Evolutionary conservation across 805 yeast genomes (phyloP).

Genomic region (Cyberlindnera mississippiensis): DNA sequence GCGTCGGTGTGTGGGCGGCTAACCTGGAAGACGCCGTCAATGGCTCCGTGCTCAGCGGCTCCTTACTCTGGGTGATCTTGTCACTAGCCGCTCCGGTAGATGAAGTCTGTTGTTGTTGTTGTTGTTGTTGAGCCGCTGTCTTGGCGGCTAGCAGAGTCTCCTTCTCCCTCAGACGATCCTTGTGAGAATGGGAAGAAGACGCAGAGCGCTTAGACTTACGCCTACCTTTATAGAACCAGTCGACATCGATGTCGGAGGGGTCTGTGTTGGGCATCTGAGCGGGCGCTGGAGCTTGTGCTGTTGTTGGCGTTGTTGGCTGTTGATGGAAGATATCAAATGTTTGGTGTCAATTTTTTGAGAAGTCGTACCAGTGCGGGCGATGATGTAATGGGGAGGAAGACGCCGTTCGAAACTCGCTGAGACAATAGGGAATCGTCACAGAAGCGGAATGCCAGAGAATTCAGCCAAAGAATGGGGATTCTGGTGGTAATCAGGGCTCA

Average conservation of each 20-base stretch:
- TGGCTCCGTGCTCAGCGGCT: background rate
- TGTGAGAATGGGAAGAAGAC: constrained; percentile 18
- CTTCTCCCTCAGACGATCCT: constrained; percentile 13
- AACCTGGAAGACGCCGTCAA: background rate
- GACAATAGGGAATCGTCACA: too few relatives aligned
- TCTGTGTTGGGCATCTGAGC: constrained; percentile 11
- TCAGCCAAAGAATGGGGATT: too few relatives aligned
- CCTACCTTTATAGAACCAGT: constrained; percentile 82
- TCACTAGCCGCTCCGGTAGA: background rate
- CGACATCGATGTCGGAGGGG: constrained; percentile 52
- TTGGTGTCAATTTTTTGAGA: too few relatives aligned
- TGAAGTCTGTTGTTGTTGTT: background rate
- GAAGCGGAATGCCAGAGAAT: too few relatives aligned
- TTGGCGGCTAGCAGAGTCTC: constrained; percentile 4
- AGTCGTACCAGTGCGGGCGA: too few relatives aligned
- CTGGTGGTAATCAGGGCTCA: too few relatives aligned
- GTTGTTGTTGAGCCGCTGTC: background rate
- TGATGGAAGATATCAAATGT: background rate
- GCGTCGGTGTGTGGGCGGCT: constrained; percentile 2
- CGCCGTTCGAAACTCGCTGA: too few relatives aligned
- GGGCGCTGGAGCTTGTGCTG: background rate
- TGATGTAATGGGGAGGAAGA: too few relatives aligned
- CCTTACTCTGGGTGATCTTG: too few relatives aligned
- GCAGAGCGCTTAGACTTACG: constrained; percentile 37
- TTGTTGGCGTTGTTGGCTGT: background rate